phyloP scores from a whole-genome alignment of 345 rosid species.

The Turnera subulata region DNA sequence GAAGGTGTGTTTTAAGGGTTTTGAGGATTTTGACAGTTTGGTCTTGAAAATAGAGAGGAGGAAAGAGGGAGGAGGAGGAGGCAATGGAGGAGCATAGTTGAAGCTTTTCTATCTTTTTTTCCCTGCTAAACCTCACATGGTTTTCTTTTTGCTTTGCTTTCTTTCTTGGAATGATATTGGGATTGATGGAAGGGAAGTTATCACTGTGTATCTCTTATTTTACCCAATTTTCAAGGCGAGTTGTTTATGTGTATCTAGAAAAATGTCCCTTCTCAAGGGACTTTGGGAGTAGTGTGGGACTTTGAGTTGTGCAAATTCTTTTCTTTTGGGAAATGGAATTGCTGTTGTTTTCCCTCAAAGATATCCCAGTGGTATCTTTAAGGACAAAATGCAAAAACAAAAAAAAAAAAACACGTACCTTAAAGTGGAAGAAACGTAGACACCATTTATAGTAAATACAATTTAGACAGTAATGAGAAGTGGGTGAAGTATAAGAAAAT shows the following conservation, averaged over 20 bases:
- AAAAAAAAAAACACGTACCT: not conserved
- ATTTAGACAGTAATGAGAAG: not conserved
- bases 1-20: slow-evolving; percentile 9
- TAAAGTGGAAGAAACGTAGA: not conserved
- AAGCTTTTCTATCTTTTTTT: not conserved
- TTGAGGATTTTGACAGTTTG: slow-evolving; percentile 16
- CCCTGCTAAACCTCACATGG: slow-evolving; percentile 2
- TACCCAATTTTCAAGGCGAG: slow-evolving; percentile 48
- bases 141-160: slow-evolving; percentile 2
- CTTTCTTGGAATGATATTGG: slow-evolving; percentile 29
- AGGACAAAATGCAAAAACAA: not conserved
- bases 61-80: not conserved
- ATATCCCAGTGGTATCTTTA: not conserved
- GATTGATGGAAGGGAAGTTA: slow-evolving; percentile 35
- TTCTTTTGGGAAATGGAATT: slow-evolving; percentile 35
- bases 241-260: slow-evolving; percentile 39
- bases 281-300: slow-evolving; percentile 37
- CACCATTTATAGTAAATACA: not conserved
- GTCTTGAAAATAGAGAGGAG: not conserved
- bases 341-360: not conserved
- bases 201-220: not conserved
- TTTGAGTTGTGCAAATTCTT: slow-evolving; percentile 33
- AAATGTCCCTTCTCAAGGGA: slow-evolving; percentile 41
- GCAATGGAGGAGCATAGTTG: no score
- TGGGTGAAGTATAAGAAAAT: not conserved